Evolutionary conservation across 495 filamentous ascomycete species (phyloP), one percentile per base, ranked within the genome.

Genomic region (Collariella sp.): DNA sequence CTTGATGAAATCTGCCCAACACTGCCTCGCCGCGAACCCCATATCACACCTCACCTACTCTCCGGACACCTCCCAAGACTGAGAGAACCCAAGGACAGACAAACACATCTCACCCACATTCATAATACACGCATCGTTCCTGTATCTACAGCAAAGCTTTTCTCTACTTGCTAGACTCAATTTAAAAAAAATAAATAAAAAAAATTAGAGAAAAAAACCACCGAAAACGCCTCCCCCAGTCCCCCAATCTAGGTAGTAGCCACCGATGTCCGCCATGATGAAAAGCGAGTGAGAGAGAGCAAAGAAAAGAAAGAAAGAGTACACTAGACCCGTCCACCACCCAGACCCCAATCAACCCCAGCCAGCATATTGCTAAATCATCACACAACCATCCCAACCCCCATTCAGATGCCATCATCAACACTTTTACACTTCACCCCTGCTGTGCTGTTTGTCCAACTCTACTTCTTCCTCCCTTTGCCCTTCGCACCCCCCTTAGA

Each of bases 401-500:
- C n/a, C n/a, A n/a, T n/a, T n/a, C n/a, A n/a, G n/a, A n/a, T n/a
- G n/a, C n/a, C n/a, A n/a, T n/a, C n/a, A n/a, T n/a, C n/a, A n/a
- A n/a, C n/a, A 10, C 41, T 11, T 43, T 22, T 20, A n/a, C 10
- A 3, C 13, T 15, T 20, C 24, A n/a, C 15, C 38, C 13, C 16
- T 19, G 11, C 35, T 10, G 5, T 42, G n/a, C 26, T 43, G n/a
- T 23, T 31, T 19, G 13, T 18, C 26, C 33, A 9, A n/a, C n/a
- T 36, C 58, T 64, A 79, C 59, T 79, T 80, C 70, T 81, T 81
- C 70, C 78, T 81, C 45, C 75, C 73, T 66, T 79, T 80, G 5
- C 70, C 56, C 60, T 77, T 79, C 10, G 69, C 56, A 46, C 18
- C 62, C 57, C 16, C 69, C 64, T n/a, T n/a, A 0, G 70, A 64